Conservation (phyloP, 1,284 basidiomycete genomes). For the Coniophora puteana region DNA sequence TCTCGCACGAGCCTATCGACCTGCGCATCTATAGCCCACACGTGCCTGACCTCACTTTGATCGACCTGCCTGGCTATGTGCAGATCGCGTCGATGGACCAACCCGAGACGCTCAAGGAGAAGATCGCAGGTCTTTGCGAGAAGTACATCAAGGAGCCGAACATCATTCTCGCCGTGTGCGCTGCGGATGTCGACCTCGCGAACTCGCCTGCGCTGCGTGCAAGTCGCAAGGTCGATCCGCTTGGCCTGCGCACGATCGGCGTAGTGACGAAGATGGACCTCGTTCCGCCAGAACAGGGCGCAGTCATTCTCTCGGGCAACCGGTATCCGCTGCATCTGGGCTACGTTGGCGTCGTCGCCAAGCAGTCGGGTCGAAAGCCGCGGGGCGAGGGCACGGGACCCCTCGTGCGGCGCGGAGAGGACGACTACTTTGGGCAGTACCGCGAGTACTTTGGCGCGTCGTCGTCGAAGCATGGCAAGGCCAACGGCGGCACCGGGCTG, state of each 20-base stretch:
- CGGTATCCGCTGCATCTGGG: conserved; percentile 97
- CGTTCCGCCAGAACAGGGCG: conserved; percentile 83
- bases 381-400: conserved; percentile 41
- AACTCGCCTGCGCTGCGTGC: conserved; percentile 96
- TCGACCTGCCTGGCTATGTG: conserved; percentile 97
- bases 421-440: conserved; percentile 77
- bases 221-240: conserved; percentile 90
- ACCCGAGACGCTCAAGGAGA: conserved; percentile 91
- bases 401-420: conserved; percentile 69
- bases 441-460: conserved; percentile 71
- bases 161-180: conserved; percentile 96
- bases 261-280: conserved; percentile 99
- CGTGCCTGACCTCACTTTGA: conserved; percentile 95
- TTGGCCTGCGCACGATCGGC: conserved; percentile 94
- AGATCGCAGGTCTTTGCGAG: conserved; percentile 87
- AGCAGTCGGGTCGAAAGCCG: conserved; percentile 51
- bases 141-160: conserved; percentile 98
- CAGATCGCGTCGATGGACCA: conserved; percentile 96
- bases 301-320: conserved; percentile 81
- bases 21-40: conserved; percentile 94
- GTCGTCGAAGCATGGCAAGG: too few relatives aligned
- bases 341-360: conserved; percentile 97
- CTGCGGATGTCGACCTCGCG: conserved; percentile 97
- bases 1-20: conserved; percentile 95
- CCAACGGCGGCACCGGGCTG: too few relatives aligned